These are phyloP conservation scores for Asterella californica DNA, from an alignment of 225 moss, liverwort and hornwort species.

Conservation along the genomic window DNA sequence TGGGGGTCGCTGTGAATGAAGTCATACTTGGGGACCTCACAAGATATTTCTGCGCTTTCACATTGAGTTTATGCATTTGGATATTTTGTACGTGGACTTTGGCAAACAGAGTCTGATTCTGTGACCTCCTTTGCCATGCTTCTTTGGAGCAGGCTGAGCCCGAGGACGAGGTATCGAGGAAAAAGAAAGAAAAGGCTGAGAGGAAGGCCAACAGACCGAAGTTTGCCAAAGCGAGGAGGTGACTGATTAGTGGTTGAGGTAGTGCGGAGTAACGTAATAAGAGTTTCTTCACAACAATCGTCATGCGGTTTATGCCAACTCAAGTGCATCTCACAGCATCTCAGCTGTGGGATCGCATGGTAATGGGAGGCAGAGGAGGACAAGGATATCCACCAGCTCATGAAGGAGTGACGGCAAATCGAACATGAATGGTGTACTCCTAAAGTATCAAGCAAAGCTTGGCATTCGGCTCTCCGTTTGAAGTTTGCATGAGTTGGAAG, in stretches of 20 bases:
- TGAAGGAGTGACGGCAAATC: background rate
- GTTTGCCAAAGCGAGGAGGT: constrained; percentile 67
- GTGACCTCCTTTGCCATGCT: constrained; percentile 2
- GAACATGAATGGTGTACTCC: background rate
- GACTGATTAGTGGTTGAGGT: constrained; percentile 22
- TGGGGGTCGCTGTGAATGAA: background rate
- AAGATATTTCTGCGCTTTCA: background rate
- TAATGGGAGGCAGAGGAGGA: background rate
- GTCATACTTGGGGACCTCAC: background rate
- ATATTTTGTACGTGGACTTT: background rate
- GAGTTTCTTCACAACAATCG: background rate
- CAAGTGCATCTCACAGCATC: too few relatives aligned
- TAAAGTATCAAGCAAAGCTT: background rate
- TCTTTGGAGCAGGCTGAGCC: constrained; percentile 50
- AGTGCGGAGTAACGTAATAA: background rate
- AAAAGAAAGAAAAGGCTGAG: constrained; percentile 81
- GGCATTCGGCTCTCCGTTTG: background rate
- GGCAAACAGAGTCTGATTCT: background rate
- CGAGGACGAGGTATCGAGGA: constrained; percentile 62
- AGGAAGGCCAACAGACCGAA: constrained; percentile 83
- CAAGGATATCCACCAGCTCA: background rate
- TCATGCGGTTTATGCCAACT: too few relatives aligned
- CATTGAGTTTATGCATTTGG: background rate
- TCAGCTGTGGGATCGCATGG: background rate
- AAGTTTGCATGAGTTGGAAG: background rate